These are phyloP conservation scores for Fraxinus platypoda DNA, from an alignment of 305 asterid species.

Conservation along the genomic window DNA sequence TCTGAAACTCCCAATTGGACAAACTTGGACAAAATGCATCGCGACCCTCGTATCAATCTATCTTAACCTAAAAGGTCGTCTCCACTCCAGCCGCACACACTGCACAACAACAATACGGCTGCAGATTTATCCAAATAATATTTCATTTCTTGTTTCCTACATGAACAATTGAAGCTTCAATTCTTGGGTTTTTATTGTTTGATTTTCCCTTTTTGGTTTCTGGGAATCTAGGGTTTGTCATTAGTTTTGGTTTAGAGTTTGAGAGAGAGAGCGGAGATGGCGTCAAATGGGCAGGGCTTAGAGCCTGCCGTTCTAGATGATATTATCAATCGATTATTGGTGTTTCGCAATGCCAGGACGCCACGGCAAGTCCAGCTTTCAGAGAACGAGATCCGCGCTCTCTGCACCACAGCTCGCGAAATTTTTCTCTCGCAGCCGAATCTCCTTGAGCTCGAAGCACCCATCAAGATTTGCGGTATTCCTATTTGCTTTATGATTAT, in stretches of 20 bases:
- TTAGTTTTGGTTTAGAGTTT: background rate
- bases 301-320: slow-evolving; percentile 79
- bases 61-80: background rate
- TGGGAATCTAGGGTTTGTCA: slow-evolving; percentile 29
- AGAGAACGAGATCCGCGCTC: slow-evolving; percentile 80
- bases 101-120: background rate
- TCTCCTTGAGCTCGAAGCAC: slow-evolving; percentile 91
- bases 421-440: slow-evolving; percentile 83
- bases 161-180: background rate
- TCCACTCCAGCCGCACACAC: background rate
- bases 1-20: background rate
- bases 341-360: slow-evolving; percentile 66
- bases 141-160: background rate
- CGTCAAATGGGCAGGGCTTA: slow-evolving; percentile 74
- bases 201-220: background rate
- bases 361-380: slow-evolving; percentile 81
- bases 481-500: background rate
- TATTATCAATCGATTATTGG: slow-evolving; percentile 74
- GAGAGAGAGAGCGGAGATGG: slow-evolving; percentile 33
- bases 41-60: background rate
- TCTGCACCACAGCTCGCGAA: slow-evolving; percentile 64
- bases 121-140: background rate
- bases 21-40: background rate
- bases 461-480: slow-evolving; percentile 93
- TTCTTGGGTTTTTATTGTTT: background rate